Evolutionary conservation across 2,329 filamentous ascomycete species (phyloP).

Genomic region (Claviceps monticola): DNA sequence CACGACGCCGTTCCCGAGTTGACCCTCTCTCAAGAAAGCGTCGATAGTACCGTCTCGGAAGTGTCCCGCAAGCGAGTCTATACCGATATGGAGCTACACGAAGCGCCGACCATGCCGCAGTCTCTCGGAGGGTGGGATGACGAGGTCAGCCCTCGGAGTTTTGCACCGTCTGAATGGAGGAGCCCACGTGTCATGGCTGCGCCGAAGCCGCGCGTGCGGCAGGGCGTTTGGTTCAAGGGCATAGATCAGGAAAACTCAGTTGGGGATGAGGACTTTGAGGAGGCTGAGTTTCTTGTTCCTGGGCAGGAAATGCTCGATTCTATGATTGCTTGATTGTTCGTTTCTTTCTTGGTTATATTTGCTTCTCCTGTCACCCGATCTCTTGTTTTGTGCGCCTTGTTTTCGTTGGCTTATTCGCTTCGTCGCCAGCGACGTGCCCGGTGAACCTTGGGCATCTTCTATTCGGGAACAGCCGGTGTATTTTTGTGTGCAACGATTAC

Average conservation of each 20-base stretch:
- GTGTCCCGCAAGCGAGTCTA: constrained; percentile 34
- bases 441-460: too few species aligned
- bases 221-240: constrained; percentile 10
- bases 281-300: constrained; percentile 50
- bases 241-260: constrained; percentile 34
- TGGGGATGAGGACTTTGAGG: constrained; percentile 45
- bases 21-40: constrained; percentile 42
- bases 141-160: constrained; percentile 26
- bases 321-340: neutral
- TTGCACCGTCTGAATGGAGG: constrained; percentile 22
- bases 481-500: too few species aligned
- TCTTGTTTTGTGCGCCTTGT: too few species aligned
- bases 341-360: neutral
- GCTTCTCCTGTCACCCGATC: neutral
- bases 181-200: constrained; percentile 35
- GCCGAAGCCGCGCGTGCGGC: constrained; percentile 23
- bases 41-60: constrained; percentile 20
- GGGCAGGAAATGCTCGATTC: constrained; percentile 21
- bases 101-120: constrained; percentile 2
- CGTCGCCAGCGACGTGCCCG: too few species aligned
- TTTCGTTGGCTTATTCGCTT: too few species aligned
- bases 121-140: constrained; percentile 19
- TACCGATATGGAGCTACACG: constrained; percentile 27
- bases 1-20: constrained; percentile 32
- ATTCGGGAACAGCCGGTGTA: too few species aligned